Evolutionary conservation across 2,329 filamentous ascomycete genomes (phyloP).

Genomic region (Cercospora zeina): DNA sequence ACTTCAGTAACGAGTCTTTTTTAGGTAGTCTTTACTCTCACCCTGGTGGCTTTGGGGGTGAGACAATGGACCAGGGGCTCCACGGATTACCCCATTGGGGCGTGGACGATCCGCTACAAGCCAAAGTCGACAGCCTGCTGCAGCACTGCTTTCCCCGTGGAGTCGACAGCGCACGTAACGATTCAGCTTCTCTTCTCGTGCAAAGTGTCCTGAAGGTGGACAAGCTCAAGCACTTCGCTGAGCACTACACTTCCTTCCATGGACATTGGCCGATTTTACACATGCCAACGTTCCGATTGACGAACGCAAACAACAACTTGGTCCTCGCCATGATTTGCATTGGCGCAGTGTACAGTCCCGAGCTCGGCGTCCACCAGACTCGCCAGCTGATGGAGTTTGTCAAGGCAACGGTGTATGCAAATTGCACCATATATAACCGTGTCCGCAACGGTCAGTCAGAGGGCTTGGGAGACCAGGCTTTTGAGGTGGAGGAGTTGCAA

Average conservation of each 20-base stretch:
- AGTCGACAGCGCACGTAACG: constrained; percentile 56
- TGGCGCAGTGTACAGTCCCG: constrained; percentile 72
- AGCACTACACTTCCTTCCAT: constrained; percentile 71
- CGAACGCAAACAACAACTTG: constrained; percentile 65
- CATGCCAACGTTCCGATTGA: constrained; percentile 68
- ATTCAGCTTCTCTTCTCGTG: constrained; percentile 49
- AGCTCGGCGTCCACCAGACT: constrained; percentile 60
- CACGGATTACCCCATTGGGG: constrained; percentile 46
- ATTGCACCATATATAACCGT: constrained; percentile 54
- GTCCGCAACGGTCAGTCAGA: constrained; percentile 44
- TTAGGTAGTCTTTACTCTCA: constrained; percentile 53
- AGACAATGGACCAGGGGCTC: constrained; percentile 39
- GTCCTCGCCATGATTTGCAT: constrained; percentile 70
- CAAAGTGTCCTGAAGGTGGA: constrained; percentile 62
- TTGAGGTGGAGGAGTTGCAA: constrained; percentile 65
- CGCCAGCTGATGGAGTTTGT: constrained; percentile 68
- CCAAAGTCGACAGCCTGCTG: constrained; percentile 48
- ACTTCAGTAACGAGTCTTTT: constrained; percentile 51
- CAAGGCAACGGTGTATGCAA: constrained; percentile 59
- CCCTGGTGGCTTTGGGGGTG: constrained; percentile 46
- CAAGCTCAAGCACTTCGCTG: constrained; percentile 69
- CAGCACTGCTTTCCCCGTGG: constrained; percentile 58
- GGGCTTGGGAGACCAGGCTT: constrained; percentile 42
- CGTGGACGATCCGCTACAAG: constrained; percentile 49
- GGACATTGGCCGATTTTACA: constrained; percentile 73